phyloP scores from a whole-genome alignment of 306 rosid genomes.

The Glycine soja region DNA sequence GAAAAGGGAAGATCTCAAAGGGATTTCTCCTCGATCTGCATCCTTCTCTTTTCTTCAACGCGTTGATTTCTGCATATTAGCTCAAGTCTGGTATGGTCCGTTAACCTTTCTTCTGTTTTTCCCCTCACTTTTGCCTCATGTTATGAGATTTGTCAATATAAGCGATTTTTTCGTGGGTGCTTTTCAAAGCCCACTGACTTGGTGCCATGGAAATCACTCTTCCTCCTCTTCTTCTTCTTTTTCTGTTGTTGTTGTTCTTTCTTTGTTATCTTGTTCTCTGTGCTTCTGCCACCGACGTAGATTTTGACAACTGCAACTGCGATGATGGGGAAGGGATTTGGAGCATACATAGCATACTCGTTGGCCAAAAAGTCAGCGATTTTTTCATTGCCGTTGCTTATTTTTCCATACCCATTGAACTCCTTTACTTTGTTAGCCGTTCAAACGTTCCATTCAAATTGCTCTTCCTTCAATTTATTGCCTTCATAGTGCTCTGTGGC shows the following conservation, averaged over 20 bases:
- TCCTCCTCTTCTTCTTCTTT: not conserved
- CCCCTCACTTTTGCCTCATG: not conserved
- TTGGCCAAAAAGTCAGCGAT: constrained; percentile 81
- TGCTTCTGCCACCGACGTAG: constrained; percentile 54
- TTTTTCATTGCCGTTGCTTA: constrained; percentile 85
- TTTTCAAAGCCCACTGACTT: constrained; percentile 23
- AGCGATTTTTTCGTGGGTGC: not conserved
- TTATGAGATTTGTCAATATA: not conserved
- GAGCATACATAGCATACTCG: constrained; percentile 71
- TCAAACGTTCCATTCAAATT: constrained; percentile 92
- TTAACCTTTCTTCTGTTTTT: not conserved
- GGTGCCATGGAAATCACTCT: constrained; percentile 7
- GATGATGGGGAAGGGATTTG: constrained; percentile 69
- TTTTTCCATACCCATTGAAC: constrained; percentile 87
- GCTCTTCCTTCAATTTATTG: constrained; percentile 78
- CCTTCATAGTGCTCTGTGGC: constrained; percentile 88
- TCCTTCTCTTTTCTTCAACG: no score
- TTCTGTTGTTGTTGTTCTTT: constrained; percentile 22
- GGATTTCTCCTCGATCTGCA: not conserved
- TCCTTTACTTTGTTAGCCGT: constrained; percentile 85
- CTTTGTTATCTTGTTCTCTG: constrained; percentile 37
- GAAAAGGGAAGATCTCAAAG: constrained; percentile 1
- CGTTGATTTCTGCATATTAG: not conserved
- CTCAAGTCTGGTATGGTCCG: not conserved
- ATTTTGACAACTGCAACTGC: constrained; percentile 57